A percentile compares a stretch with the other conserved stretches of the same genome.
Evolutionary conservation across 345 rosid species (phyloP).

Genomic region (Salix arbutifolia): DNA sequence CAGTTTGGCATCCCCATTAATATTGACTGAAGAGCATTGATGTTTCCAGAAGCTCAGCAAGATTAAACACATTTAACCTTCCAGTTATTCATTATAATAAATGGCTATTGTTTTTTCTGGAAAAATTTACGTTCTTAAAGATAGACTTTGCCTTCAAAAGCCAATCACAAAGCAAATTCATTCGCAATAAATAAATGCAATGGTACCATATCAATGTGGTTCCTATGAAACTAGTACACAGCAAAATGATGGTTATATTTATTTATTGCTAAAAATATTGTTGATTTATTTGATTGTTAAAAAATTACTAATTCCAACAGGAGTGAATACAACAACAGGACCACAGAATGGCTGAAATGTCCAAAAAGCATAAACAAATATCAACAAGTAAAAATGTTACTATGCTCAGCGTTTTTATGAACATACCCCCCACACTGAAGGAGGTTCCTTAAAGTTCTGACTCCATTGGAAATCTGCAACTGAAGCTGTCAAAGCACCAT

Average conservation of each 20-base stretch:
- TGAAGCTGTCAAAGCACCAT: conserved; percentile 89
- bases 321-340: not conserved
- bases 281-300: not conserved
- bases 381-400: not conserved
- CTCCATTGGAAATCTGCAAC: conserved; percentile 94
- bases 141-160: not conserved
- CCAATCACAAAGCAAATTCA: not conserved
- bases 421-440: conserved; percentile 95
- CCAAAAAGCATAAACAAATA: not conserved
- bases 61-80: not conserved
- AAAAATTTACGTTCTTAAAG: not conserved
- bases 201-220: not conserved
- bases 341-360: not conserved
- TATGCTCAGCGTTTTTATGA: not conserved
- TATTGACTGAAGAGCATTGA: not conserved
- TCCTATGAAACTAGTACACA: not conserved
- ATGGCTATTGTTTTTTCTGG: not conserved
- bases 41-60: not conserved
- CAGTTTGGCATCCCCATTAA: not conserved
- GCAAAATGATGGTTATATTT: not conserved
- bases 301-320: not conserved
- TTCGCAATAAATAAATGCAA: not conserved
- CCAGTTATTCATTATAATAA: not conserved
- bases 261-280: not conserved
- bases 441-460: conserved; percentile 96